Evolutionary conservation across 768 basidiomycete species (phyloP), one percentile per base, ranked within the genome.

Genomic region (Amanita inopinata): DNA sequence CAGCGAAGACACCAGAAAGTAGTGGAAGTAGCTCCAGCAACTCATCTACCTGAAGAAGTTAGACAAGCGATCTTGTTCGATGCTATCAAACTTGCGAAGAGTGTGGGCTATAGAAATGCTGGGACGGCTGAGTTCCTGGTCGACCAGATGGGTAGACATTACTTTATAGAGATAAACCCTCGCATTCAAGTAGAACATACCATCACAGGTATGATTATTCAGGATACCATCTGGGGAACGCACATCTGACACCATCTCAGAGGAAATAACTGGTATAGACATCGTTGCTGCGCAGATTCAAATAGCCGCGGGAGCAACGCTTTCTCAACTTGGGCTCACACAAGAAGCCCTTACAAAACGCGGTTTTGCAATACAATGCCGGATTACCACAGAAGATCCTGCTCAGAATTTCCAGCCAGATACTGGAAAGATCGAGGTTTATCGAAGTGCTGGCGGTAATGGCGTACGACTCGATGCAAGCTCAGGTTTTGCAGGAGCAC

Each of bases 141-240:
- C 49, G 96, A 98, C 63, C 87, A 92, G 59, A 78, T 85, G 71
- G 91, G 89, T 53, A 75, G 92, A 53, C 91, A 96, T 64, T 98
- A 98, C 66, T 98, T 99, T 68, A 98, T 99, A 56, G 96, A 99
- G 65, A 97, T 99, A 54, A 97, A 97, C 64, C 92, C 96, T 22
- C 91, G 96, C 67, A 97, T 99, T 55, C 96, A 99, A 63, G 96
- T 99, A 64, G 96, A 98, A 60, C 96, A 98, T 64, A 98, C 96
- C 44, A 97, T 98, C 60, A 97, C 96, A 47, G 91, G 91, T 89
- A 47, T 22, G 51, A 40, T 67, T 59, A 30, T 12, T 27, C n/a
- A 31, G 33, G 39, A 14, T n/a, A n/a, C 43, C 19, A 34, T 46
- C n/a, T n/a, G n/a, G n/a, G n/a, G n/a, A n/a, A n/a, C n/a, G n/a